Evolutionary conservation across 352 stramenopile species (phyloP), one percentile per base, ranked within the genome.

Genomic region (Phytophthora colocasiae): DNA sequence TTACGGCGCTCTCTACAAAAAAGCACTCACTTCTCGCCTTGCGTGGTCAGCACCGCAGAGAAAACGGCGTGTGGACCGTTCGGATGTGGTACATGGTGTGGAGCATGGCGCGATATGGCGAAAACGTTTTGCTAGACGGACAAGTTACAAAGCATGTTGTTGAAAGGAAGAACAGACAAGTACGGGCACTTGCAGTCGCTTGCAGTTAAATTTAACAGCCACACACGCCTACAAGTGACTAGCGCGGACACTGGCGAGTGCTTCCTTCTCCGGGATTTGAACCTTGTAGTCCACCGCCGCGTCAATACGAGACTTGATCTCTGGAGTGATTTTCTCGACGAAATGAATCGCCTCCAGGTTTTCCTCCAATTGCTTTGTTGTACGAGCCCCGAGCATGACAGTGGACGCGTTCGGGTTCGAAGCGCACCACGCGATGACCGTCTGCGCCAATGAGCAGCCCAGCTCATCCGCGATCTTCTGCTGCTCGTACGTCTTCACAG

Each of bases 281-380:
- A 65, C 32, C 54, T 71, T 60, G 55, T 73, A 71, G 55, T 73
- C 58, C 43, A 76, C 64, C 27, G 84, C 82, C 9, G 82, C 49
- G 48, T 90, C 73, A 40, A 90, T 89, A 29, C 77, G 66, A 17
- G 27, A 60, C 75, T 87, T 87, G 40, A 83, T 66, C 51, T 89
- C 63, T 22, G 78, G 73, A 1, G 78, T 87, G 38, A 89, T 63
- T 69, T 82, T 81, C 44, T 72, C 58, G 48, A 78, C 61, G 38
- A 85, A 67, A 27, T 46, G 29, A 19, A 88, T 66, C 0, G 81
- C 67, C 24, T 71, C 45, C 26, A 89, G 44, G 46, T 89, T 91
- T 17, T 87, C 76, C 24, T 90, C 74, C 15, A 90, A 47, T 38
- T 90, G 81, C n/a, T 71, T 58, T 11, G 50, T 53, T 14, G 71